These are phyloP conservation scores for Kurtzmaniella quercitrusa DNA, from an alignment of 1,139 yeast species.

Conservation along the genomic window DNA sequence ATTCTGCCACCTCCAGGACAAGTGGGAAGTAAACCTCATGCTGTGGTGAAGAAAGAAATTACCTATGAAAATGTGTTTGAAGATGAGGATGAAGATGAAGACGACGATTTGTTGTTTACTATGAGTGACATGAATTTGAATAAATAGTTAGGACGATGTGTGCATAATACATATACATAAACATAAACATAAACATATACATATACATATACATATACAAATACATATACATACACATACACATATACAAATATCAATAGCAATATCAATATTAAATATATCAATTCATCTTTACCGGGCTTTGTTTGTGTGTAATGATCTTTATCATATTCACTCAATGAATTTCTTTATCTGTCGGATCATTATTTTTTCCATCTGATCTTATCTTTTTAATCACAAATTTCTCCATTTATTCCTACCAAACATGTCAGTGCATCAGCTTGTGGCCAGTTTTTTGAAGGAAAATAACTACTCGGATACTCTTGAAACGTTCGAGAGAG, in stretches of 20 bases:
- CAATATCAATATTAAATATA: no score
- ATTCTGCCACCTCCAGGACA: constrained; percentile 15
- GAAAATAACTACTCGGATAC: constrained; percentile 45
- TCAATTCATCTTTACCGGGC: no score
- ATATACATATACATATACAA: background rate
- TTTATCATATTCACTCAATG: background rate
- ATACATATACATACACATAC: no score
- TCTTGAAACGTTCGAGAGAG: constrained; percentile 44
- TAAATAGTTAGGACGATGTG: constrained; percentile 13
- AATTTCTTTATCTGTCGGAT: no score
- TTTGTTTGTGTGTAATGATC: no score
- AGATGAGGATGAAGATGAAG: constrained; percentile 68
- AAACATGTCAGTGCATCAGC: constrained; percentile 20
- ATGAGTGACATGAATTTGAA: constrained; percentile 83
- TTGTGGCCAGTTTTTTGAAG: constrained; percentile 56
- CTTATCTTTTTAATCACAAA: background rate
- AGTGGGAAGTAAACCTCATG: no score
- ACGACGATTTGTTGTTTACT: constrained; percentile 78
- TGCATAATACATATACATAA: background rate
- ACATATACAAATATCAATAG: no score
- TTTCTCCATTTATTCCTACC: no score
- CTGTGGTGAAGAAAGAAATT: constrained; percentile 24
- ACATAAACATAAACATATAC: background rate
- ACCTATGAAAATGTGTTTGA: constrained; percentile 50
- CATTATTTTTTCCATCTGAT: background rate